Evolutionary conservation across 495 filamentous ascomycete species (phyloP), one percentile per base, ranked within the genome.

Genomic region (Glarea lozoyensis): DNA sequence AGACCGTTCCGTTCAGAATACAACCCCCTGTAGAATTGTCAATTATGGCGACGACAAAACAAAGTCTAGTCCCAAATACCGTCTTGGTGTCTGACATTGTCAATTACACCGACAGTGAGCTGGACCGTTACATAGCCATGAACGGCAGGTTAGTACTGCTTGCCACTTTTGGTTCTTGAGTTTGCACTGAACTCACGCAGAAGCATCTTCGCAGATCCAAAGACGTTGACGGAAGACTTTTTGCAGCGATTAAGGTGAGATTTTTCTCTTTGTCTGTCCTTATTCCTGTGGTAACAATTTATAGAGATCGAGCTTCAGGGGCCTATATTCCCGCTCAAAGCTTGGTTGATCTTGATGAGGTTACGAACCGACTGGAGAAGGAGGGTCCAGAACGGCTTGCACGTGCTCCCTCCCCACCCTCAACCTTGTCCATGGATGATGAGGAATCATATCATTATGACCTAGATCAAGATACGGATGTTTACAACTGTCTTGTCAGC

Each of bases 401-500:
- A 7, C 25, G n/a, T n/a, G 7, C 25, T 7, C 25, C 25, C 25
- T 29, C 25, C 25, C 25, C n/a, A n/a, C n/a, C 25, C 7, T 29
- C 25, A n/a, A 29, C 25, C n/a, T 7, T 29, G n/a, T 7, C n/a
- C 7, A 7, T 7, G 7, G n/a, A 7, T n/a, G 25, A 29, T 29
- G 25, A 29, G 25, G 7, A 29, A 29, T 7, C n/a, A n/a, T 29
- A 29, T n/a, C n/a, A n/a, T 29, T 29, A 29, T 29, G n/a, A 7
- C 25, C 25, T 29, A n/a, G 25, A 29, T 7, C 7, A 29, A 29
- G 7, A 39, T 15, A 45, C 19, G 34, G 23, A 40, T 15, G 38
- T 3, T 20, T 45, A 40, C 23, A 30, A 45, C 19, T 27, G 10
- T 10, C 43, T 45, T 39, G 21, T 45, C 15, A 36, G 16, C 12